Evolutionary conservation across 345 rosid species (phyloP), one percentile per base, ranked within the genome.

Genomic region (Corymbia maculata): DNA sequence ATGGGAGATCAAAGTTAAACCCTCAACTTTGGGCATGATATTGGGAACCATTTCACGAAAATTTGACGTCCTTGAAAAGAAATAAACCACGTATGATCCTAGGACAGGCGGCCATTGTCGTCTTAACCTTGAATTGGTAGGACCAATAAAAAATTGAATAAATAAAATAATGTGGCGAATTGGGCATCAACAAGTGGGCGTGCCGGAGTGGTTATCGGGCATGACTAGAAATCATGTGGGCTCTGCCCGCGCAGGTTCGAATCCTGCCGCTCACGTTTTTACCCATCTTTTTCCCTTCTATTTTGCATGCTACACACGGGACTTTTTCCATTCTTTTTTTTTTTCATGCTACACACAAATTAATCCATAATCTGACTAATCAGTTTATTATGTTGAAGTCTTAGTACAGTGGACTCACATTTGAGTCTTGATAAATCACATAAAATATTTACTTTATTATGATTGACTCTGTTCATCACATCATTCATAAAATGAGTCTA

Each of bases 131-230:
- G n/a, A n/a, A n/a, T n/a, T n/a, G n/a, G n/a, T n/a, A n/a, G n/a
- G n/a, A n/a, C n/a, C n/a, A n/a, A n/a, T n/a, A n/a, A 36, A 36
- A 36, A 36, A 36, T 36, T 36, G 42, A 36, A 9, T 36, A 17
- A 17, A 36, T 36, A 75, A 0, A 4, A 17, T 1, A 0, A 1
- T 2, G 44, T 19, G 19, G 45, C 0, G 5, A 1, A 30, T 1
- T 1, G 2, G 9, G 11, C 45, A 32, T 2, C 12, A 4, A 5
- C 2, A 2, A 4, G 47, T 36, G 98, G 94, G 90, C 95, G 95
- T 95, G 97, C 96, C 98, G 96, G 96, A 95, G 97, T 95, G 98
- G 98, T 96, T 96, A 95, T 94, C 96, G 95, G 96, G 97, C 98
- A 95, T 96, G 96, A 95, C 98, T 95, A 96, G 97, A 96, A 96